These are phyloP conservation scores for Selaginella tamariscina DNA, from an alignment of 75 land plant genomes.

Conservation along the genomic window DNA sequence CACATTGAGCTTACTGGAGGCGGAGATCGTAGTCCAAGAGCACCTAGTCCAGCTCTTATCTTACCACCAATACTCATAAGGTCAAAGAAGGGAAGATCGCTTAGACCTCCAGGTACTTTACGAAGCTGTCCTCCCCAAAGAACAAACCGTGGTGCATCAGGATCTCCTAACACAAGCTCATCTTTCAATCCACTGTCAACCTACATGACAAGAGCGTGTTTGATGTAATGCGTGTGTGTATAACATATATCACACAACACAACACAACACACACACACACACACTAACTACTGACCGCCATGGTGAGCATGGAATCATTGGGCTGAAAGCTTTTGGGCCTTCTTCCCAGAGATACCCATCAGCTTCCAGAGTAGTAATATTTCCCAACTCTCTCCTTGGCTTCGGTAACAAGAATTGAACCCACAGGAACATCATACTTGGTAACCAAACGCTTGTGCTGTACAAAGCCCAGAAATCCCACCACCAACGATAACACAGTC, in stretches of 20 bases:
- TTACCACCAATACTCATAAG: conserved; percentile 83
- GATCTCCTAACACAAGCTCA: conserved; percentile 88
- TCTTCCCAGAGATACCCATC: conserved; percentile 95
- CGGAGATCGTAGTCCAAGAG: conserved; percentile 71
- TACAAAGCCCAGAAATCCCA: conserved; percentile 77
- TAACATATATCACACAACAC: no score
- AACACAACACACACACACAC: not conserved
- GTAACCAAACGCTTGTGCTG: conserved; percentile 69
- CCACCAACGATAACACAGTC: conserved; percentile 93
- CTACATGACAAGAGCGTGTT: conserved; percentile 23
- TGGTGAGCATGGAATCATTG: conserved; percentile 66
- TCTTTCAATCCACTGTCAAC: conserved; percentile 90
- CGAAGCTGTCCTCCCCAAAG: conserved; percentile 80
- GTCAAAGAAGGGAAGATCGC: conserved; percentile 80
- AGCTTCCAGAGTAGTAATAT: conserved; percentile 61
- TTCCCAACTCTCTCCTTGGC: conserved; percentile 80
- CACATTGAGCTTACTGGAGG: conserved; percentile 53
- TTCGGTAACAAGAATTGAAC: conserved; percentile 63
- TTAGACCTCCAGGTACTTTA: conserved; percentile 75
- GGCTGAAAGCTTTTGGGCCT: conserved; percentile 99
- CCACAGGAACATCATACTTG: conserved; percentile 31
- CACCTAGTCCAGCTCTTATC: conserved; percentile 87
- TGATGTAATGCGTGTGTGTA: not conserved
- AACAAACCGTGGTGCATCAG: conserved; percentile 90
- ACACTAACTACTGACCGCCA: conserved; percentile 41